Evolutionary conservation across 164 flowering plant genomes (phyloP), one percentile per base, ranked within the genome.

Genomic region (Chimonanthus salicifolius): DNA sequence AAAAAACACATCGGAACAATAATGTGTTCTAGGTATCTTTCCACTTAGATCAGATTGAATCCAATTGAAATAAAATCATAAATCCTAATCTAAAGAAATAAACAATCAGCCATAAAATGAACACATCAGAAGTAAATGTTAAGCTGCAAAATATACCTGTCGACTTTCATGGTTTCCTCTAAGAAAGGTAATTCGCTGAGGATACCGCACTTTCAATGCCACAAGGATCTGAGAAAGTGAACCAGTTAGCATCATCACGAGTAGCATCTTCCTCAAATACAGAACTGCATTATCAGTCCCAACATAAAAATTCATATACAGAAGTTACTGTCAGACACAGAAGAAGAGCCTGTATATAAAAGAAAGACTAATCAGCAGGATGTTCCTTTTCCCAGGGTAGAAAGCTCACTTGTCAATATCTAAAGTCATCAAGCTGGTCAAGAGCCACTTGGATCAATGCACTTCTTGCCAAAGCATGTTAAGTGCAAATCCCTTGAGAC

Each of bases 161-260:
- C 97, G 94, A 76, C 98, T 94, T 82, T 94, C 98, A 80, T 94
- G 98, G 76, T 94, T 94, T 80, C 97, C 98, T 79, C 98, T 83
- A 46, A 94, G 89, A 82, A 94, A 92, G 9, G 97, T 94, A 69
- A 92, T 89, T 58, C 98, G 84, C 71, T 92, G 94, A 62, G 87
- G 85, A 81, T 92, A 94, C 2, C 95, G 94, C 69, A 94, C 97
- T 80, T 94, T 92, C 65, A 94, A 75, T 46, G 97, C 95, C 71
- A 94, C 97, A 76, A 94, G 77, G 21, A 94, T 91, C 98, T 92
- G 94, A 64, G 83, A 2, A 76, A 74, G 45, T n/a, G 58, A 75
- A n/a, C 33, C 54, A 72, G 62, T 70, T 48, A 77, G 73, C 54
- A 72, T 43, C 16, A 66, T 66, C 11, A 66, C 43, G 15, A 4